phyloP scores from a whole-genome alignment of 768 basidiomycete species.

The Kwoniella mangroviensis region DNA sequence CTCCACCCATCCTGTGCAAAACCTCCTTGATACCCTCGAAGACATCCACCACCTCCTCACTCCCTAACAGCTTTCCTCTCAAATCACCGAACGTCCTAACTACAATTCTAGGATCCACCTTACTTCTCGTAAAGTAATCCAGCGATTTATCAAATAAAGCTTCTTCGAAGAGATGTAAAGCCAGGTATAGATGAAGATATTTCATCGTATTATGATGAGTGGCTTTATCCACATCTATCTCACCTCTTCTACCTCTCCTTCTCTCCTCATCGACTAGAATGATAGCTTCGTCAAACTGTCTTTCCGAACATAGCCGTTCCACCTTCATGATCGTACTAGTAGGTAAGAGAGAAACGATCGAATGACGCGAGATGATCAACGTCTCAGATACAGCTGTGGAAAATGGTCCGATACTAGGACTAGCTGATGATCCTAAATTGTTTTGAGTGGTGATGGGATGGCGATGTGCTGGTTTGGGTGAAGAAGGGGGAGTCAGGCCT shows the following conservation, averaged over 20 bases:
- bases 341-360: conserved; percentile 47
- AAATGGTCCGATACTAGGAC: conserved; percentile 30
- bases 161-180: conserved; percentile 75
- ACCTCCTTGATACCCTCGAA: conserved; percentile 75
- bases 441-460: conserved; percentile 38
- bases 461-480: conserved; percentile 36
- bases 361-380: conserved; percentile 43
- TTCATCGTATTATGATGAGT: conserved; percentile 64
- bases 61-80: conserved; percentile 65
- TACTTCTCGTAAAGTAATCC: conserved; percentile 74
- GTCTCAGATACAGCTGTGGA: conserved; percentile 49
- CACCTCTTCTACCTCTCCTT: conserved; percentile 51
- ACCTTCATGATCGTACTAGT: conserved; percentile 35
- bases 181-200: conserved; percentile 80
- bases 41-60: conserved; percentile 67
- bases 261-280: conserved; percentile 53
- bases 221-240: conserved; percentile 52
- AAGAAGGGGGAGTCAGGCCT: conserved; percentile 54
- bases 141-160: conserved; percentile 84
- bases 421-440: conserved; percentile 38
- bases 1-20: conserved; percentile 70
- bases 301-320: conserved; percentile 38
- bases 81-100: conserved; percentile 79
- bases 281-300: conserved; percentile 47
- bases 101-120: conserved; percentile 80